Percentiles rank a stretch among this genome's conserved stretches.
These are phyloP conservation scores for Elongisporangium prolatum DNA, from an alignment of 352 stramenopile genomes.

Conservation along the genomic window DNA sequence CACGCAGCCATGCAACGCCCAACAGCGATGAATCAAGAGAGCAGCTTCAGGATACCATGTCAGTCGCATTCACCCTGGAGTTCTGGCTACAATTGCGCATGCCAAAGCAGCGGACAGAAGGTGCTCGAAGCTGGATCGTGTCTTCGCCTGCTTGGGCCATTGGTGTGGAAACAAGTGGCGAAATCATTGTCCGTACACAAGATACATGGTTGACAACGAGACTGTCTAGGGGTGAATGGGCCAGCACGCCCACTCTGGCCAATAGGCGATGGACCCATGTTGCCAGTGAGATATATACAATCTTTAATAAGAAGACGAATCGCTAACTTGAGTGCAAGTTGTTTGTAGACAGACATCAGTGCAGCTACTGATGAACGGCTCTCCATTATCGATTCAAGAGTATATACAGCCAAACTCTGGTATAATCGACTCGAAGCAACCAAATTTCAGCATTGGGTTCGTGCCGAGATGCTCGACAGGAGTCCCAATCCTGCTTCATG, in stretches of 20 bases:
- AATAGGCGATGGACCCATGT: conserved; percentile 12
- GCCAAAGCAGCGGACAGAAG: not conserved
- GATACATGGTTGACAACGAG: not conserved
- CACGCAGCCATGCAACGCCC: conserved; percentile 3
- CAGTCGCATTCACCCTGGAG: conserved; percentile 18
- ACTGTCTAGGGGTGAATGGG: not conserved
- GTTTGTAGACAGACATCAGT: not conserved
- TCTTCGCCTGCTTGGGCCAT: conserved; percentile 20
- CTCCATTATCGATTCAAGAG: not conserved
- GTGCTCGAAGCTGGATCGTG: conserved; percentile 22
- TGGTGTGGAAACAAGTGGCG: conserved; percentile 10
- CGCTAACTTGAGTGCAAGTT: not conserved
- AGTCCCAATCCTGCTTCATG: conserved; percentile 6
- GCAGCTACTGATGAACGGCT: not conserved
- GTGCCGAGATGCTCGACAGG: not conserved
- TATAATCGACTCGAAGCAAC: not conserved
- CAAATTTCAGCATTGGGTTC: conserved; percentile 3
- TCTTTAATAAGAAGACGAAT: not conserved
- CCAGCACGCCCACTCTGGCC: not conserved
- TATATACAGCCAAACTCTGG: not conserved
- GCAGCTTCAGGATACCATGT: conserved; percentile 2
- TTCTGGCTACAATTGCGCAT: conserved; percentile 30
- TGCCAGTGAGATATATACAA: conserved; percentile 4
- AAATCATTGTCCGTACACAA: conserved; percentile 5
- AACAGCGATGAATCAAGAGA: not conserved